Conservation (phyloP, 2,329 filamentous ascomycete species). For the Aspergillus viridinutans region DNA sequence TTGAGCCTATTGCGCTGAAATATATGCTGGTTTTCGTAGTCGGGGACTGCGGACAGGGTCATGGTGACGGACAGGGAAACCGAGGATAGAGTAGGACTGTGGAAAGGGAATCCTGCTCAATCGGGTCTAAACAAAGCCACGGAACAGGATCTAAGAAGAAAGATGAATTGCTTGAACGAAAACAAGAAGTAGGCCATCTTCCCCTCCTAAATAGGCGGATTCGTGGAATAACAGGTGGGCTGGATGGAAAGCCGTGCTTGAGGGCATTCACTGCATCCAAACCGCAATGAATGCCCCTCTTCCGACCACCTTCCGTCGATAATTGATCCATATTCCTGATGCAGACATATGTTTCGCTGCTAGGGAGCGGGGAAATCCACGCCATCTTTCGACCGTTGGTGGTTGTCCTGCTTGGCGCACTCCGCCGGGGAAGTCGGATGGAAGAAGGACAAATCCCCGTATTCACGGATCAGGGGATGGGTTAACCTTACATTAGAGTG, state of each 20-base stretch:
- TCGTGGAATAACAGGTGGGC: neutral
- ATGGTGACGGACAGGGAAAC: neutral
- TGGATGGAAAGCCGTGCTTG: neutral
- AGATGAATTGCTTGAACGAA: neutral
- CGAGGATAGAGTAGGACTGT: neutral
- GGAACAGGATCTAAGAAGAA: neutral
- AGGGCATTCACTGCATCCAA: neutral
- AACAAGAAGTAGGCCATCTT: neutral
- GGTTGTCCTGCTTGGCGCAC: neutral
- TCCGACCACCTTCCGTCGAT: neutral
- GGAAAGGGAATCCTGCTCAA: neutral
- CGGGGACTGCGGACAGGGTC: neutral
- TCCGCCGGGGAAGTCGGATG: neutral
- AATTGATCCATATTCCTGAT: neutral
- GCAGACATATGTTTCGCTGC: neutral
- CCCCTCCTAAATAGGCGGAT: neutral
- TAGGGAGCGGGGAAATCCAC: neutral
- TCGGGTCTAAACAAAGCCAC: neutral
- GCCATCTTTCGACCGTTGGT: too few relatives aligned
- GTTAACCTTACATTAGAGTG: neutral
- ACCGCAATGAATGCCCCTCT: neutral
- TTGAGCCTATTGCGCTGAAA: constrained; percentile 53
- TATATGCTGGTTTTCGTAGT: constrained; percentile 26
- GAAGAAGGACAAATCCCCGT: neutral
- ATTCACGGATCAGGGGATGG: too few relatives aligned